These are phyloP conservation scores for Blepharisma japonicum DNA, from an alignment of 73 alveolate species.

Conservation along the genomic window DNA sequence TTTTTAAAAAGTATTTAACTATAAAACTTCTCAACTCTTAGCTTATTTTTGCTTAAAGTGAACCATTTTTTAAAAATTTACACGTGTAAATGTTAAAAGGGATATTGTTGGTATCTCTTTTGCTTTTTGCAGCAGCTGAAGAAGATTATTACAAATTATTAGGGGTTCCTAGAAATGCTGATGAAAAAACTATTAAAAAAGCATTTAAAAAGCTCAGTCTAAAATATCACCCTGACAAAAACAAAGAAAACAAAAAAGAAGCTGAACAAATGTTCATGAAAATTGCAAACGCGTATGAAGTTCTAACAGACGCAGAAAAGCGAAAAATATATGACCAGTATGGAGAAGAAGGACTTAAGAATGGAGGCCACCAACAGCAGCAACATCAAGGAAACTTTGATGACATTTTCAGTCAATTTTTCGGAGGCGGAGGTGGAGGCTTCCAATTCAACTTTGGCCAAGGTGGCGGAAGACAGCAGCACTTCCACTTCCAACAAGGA, in stretches of 20 bases:
- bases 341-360: slow-evolving; percentile 81
- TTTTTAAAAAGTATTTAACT: no score
- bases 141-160: slow-evolving; percentile 69
- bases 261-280: slow-evolving; percentile 76
- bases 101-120: background rate
- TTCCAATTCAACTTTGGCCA: slow-evolving; percentile 56
- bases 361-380: slow-evolving; percentile 69
- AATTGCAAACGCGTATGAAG: slow-evolving; percentile 90
- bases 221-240: slow-evolving; percentile 77
- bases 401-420: slow-evolving; percentile 89
- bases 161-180: slow-evolving; percentile 75
- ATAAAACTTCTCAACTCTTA: no score
- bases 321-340: slow-evolving; percentile 77
- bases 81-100: no score
- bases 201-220: slow-evolving; percentile 67
- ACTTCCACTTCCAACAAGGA: slow-evolving; percentile 41
- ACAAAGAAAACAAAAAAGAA: slow-evolving; percentile 63
- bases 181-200: slow-evolving; percentile 28
- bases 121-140: background rate
- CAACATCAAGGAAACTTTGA: slow-evolving; percentile 74
- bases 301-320: slow-evolving; percentile 73
- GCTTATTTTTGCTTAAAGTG: no score
- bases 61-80: no score
- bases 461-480: slow-evolving; percentile 82
- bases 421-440: slow-evolving; percentile 81